Conservation (phyloP, 768 basidiomycete species). For the Pulveroboletus sp. region DNA sequence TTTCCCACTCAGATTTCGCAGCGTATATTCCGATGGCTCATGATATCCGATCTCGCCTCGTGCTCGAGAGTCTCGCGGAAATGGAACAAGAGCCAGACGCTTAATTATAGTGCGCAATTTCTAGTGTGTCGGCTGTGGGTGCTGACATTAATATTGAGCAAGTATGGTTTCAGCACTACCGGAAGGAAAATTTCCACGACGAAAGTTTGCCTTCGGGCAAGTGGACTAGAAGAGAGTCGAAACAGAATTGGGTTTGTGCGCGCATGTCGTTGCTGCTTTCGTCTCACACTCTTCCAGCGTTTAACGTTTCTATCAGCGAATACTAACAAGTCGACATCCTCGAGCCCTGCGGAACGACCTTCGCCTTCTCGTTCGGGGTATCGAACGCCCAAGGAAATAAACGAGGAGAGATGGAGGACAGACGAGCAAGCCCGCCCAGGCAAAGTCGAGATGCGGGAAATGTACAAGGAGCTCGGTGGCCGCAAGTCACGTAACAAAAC, state of each 20-base stretch:
- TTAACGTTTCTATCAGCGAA: conserved; percentile 40
- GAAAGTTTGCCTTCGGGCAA: conserved; percentile 73
- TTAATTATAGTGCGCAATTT: conserved; percentile 72
- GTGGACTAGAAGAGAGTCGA: conserved; percentile 93
- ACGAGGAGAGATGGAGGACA: conserved; percentile 68
- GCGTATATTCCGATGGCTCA: conserved; percentile 62
- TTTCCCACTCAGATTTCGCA: conserved; percentile 83
- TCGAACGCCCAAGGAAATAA: conserved; percentile 73
- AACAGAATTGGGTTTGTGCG: conserved; percentile 73
- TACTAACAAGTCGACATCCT: conserved; percentile 37
- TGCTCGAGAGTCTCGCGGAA: conserved; percentile 80
- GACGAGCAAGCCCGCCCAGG: conserved; percentile 54
- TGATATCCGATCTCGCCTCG: conserved; percentile 61
- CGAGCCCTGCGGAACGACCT: conserved; percentile 42
- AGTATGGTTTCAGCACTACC: conserved; percentile 95
- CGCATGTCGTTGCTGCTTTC: conserved; percentile 3
- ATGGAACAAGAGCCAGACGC: conserved; percentile 84
- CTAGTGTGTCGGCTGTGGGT: background rate
- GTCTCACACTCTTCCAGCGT: conserved; percentile 40
- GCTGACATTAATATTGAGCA: conserved; percentile 6
- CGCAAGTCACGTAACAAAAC: conserved; percentile 73
- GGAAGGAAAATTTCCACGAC: conserved; percentile 83
- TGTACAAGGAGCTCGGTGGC: conserved; percentile 88
- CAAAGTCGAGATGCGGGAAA: conserved; percentile 83
- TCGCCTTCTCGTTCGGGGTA: conserved; percentile 55